Conservation (phyloP, 176 grass and related monocot species). For the Aegilops sharonensis region DNA sequence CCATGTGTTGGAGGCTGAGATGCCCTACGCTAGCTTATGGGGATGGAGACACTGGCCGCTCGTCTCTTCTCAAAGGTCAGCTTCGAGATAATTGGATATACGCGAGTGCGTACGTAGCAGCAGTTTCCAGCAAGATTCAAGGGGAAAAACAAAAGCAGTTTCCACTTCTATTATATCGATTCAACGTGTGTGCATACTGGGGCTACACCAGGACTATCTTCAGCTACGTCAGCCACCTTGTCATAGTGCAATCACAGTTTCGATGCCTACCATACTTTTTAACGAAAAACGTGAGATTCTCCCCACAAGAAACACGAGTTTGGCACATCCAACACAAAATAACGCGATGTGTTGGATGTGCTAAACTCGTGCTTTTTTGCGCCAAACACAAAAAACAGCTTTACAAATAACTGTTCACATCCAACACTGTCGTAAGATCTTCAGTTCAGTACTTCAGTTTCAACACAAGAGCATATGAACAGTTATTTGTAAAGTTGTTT, state of each 20-base stretch:
- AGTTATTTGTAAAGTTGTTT: too few species aligned
- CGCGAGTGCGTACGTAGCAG: not conserved
- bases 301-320: too few species aligned
- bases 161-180: not conserved
- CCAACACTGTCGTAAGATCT: too few species aligned
- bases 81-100: not conserved
- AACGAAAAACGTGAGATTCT: too few species aligned
- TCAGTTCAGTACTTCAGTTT: too few species aligned
- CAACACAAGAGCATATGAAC: too few species aligned
- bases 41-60: conserved; percentile 28
- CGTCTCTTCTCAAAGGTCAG: not conserved
- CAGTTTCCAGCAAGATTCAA: not conserved
- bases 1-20: conserved; percentile 19
- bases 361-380: too few species aligned
- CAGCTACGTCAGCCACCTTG: not conserved
- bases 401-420: too few species aligned
- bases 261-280: not conserved
- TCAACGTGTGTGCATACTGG: not conserved
- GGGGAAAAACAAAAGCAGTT: not conserved
- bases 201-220: not conserved
- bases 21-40: not conserved
- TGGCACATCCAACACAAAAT: too few species aligned
- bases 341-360: too few species aligned
- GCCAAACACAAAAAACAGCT: too few species aligned
- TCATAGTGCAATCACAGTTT: too few species aligned